These are phyloP conservation scores for Lodderomyces elongisporus DNA, from an alignment of 1,139 yeast genomes.

Conservation along the genomic window DNA sequence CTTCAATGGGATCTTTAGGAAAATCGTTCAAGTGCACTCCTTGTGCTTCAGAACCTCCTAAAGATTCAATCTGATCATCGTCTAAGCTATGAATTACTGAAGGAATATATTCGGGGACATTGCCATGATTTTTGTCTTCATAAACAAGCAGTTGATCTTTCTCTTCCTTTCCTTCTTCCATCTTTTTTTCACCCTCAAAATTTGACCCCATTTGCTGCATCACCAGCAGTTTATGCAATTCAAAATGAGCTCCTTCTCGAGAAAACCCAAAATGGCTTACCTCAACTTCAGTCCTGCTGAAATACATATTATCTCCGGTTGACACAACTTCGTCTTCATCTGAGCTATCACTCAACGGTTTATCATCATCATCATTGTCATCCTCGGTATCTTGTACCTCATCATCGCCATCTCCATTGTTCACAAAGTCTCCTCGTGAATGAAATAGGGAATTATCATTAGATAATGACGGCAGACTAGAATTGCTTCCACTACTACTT, in stretches of 20 bases:
- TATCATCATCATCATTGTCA: constrained; percentile 2
- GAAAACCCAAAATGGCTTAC: no score
- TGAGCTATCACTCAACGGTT: constrained; percentile 6
- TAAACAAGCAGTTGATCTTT: no score
- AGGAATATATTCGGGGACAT: background rate
- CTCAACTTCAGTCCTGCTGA: no score
- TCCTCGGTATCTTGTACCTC: constrained; percentile 1
- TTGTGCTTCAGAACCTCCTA: no score
- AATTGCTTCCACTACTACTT: no score
- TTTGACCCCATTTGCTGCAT: background rate
- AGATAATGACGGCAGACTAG: constrained; percentile 1
- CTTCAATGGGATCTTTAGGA: no score
- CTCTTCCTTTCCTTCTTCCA: background rate
- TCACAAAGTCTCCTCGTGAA: constrained; percentile 1
- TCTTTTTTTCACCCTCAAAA: background rate
- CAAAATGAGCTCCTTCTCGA: background rate
- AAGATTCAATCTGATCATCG: no score
- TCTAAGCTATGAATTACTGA: background rate
- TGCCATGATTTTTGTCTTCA: background rate
- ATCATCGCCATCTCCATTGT: constrained; percentile 1
- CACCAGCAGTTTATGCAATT: background rate
- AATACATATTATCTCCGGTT: no score
- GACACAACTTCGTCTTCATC: constrained; percentile 1
- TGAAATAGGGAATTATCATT: constrained; percentile 1
- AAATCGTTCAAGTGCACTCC: no score